Conservation (phyloP, 73 alveolate species). For the Uronychia binucleata region DNA sequence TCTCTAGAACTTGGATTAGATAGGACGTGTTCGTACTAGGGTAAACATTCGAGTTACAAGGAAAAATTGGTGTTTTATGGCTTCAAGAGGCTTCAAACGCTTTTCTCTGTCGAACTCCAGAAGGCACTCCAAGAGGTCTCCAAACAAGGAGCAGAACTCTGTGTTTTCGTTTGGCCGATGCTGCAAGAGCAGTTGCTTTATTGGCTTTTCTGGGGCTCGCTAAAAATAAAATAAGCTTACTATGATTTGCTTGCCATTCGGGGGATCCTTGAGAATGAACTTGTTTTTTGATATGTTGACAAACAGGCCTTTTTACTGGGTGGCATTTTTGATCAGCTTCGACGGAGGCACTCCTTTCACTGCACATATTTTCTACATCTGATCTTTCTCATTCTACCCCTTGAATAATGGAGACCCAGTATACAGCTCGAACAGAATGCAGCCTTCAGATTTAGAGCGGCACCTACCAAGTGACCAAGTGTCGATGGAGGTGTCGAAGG, state of each 20-base stretch:
- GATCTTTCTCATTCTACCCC: slow-evolving; percentile 80
- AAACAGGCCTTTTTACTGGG: not conserved
- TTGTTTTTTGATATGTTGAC: not conserved
- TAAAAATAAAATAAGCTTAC: too few relatives aligned
- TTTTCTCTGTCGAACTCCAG: not conserved
- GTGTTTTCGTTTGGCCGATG: too few relatives aligned
- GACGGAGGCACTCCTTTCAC: slow-evolving; percentile 69
- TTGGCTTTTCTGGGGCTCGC: too few relatives aligned
- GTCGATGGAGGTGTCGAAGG: slow-evolving; percentile 79
- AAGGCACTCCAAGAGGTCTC: not conserved
- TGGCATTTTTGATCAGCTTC: not conserved
- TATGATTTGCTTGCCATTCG: too few relatives aligned
- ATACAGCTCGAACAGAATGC: slow-evolving; percentile 79
- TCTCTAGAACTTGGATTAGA: too few relatives aligned
- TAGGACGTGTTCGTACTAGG: too few relatives aligned
- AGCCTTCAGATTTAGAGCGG: too few relatives aligned
- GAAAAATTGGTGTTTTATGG: not conserved
- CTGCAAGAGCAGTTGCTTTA: too few relatives aligned
- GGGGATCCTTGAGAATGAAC: not conserved
- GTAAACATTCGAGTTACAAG: too few relatives aligned
- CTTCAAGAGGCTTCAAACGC: not conserved
- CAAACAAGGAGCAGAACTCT: not conserved
- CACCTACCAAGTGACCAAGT: slow-evolving; percentile 87
- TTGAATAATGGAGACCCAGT: slow-evolving; percentile 78
- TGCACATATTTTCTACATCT: slow-evolving; percentile 60